Evolutionary conservation across 164 flowering plant genomes (phyloP), one percentile per base, ranked within the genome.

Genomic region (Santalum album): DNA sequence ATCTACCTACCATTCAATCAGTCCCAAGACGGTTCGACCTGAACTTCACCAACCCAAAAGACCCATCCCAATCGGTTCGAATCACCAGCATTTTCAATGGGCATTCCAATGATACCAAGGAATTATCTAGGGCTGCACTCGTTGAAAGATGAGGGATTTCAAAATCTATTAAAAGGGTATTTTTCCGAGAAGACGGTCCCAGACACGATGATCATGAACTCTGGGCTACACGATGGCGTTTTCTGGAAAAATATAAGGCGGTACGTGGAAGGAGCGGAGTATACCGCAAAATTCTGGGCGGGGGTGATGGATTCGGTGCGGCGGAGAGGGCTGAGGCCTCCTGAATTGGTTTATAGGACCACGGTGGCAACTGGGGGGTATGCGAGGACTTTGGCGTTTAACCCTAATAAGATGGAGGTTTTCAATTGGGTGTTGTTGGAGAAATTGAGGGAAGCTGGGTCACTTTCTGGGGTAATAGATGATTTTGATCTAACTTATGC

Each of bases 61-160:
- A 87, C 54, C 68, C 78, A 0, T 65, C 82, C 0, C 84, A 90
- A 32, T 27, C 72, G 0, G 76, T 94, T 19, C 64, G 96, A 14
- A 82, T 94, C 45, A 94, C 97, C 0, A 94, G 83, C 78, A 78
- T 94, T 34, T 94, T 90, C 78, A 94, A 94, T 56, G 99, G 97
- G 6, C 96, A 92, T 49, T 77, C 72, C 72, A 82, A 90, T 44
- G 76, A 63, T 0, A 76, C 81, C 0, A 42, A 26, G n/a, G 54
- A 94, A 94, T 52, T 94, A 90, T 48, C 63, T 66, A 54, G 97
- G 99, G 2, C 61, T 94, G 60, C 62, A 85, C 49, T 90, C 99
- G 6, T 70, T 94, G 29, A 62, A 48, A 48, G 62, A 94, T 55
- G 75, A 67, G 48, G 78, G 62, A 5, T 94, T 70, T 50, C 69